Evolutionary conservation across 2,329 filamentous ascomycete species (phyloP).

Genomic region (Aureobasidium sp.): DNA sequence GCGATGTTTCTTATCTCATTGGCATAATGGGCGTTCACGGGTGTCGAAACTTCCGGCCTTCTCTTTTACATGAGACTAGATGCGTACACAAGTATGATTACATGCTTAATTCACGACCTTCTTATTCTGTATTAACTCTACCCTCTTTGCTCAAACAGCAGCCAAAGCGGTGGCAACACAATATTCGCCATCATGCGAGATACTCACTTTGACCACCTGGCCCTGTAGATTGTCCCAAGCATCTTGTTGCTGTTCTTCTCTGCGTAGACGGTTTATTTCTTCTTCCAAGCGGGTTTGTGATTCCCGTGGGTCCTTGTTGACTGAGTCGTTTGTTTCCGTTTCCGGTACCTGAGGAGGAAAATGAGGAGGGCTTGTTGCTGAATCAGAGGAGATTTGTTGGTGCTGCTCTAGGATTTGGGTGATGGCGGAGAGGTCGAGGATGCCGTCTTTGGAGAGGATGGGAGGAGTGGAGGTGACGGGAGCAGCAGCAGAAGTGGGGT

Average conservation of each 20-base stretch:
- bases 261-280: not conserved
- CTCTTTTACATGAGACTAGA: too few species aligned
- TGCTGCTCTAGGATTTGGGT: not conserved
- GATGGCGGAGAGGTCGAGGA: not conserved
- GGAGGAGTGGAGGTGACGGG: not conserved
- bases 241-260: not conserved
- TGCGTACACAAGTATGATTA: too few species aligned
- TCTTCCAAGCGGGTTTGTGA: not conserved
- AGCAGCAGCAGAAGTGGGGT: not conserved
- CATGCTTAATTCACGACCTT: too few species aligned
- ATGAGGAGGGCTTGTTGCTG: too few species aligned
- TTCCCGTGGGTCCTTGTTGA: too few species aligned
- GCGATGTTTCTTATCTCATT: too few species aligned
- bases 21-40: too few species aligned
- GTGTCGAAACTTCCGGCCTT: too few species aligned
- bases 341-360: too few species aligned
- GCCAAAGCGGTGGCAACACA: slow-evolving; percentile 51
- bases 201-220: slow-evolving; percentile 63
- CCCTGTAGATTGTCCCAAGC: slow-evolving; percentile 18
- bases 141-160: not conserved
- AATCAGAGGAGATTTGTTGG: not conserved
- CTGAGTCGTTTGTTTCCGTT: too few species aligned
- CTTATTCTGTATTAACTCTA: too few species aligned
- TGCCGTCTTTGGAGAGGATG: not conserved
- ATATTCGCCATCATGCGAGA: slow-evolving; percentile 82